These are phyloP conservation scores for Populus tomentosa DNA, from an alignment of 441 rosid genomes.

Conservation along the genomic window DNA sequence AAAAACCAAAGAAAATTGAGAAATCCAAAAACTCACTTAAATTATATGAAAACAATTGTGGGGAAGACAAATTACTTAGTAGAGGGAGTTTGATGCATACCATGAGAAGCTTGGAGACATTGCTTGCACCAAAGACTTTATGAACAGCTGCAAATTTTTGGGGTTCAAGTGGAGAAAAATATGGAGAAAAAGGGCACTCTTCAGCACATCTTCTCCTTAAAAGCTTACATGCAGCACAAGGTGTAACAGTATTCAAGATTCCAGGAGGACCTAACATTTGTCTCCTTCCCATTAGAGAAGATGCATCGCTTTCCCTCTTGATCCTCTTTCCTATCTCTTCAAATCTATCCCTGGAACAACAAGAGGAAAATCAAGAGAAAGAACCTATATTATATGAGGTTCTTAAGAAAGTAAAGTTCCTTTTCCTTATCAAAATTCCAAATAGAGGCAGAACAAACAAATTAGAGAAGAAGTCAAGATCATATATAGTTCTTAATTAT, in stretches of 20 bases:
- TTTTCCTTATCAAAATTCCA: not conserved
- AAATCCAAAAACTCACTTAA: not conserved
- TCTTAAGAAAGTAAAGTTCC: no score
- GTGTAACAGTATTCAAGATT: slow-evolving; percentile 79
- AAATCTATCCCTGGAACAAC: slow-evolving; percentile 61
- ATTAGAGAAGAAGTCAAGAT: not conserved
- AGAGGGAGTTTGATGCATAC: slow-evolving; percentile 26
- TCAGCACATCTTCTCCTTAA: slow-evolving; percentile 86
- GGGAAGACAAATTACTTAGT: no score
- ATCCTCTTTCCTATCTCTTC: slow-evolving; percentile 85
- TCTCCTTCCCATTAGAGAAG: slow-evolving; percentile 59
- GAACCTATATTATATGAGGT: not conserved
- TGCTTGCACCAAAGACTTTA: slow-evolving; percentile 95
- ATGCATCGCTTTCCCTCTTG: slow-evolving; percentile 78
- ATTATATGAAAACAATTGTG: not conserved
- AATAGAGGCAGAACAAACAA: not conserved
- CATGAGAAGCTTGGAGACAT: slow-evolving; percentile 81
- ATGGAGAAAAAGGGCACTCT: slow-evolving; percentile 84
- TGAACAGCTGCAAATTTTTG: slow-evolving; percentile 90
- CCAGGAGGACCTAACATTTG: slow-evolving; percentile 72
- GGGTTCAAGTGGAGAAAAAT: slow-evolving; percentile 91
- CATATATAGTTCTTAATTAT: not conserved
- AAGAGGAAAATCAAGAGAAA: not conserved
- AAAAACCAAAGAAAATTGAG: not conserved
- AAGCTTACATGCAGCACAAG: slow-evolving; percentile 95